Evolutionary conservation across 2,329 filamentous ascomycete species (phyloP).

Genomic region (Venturia carpophila): DNA sequence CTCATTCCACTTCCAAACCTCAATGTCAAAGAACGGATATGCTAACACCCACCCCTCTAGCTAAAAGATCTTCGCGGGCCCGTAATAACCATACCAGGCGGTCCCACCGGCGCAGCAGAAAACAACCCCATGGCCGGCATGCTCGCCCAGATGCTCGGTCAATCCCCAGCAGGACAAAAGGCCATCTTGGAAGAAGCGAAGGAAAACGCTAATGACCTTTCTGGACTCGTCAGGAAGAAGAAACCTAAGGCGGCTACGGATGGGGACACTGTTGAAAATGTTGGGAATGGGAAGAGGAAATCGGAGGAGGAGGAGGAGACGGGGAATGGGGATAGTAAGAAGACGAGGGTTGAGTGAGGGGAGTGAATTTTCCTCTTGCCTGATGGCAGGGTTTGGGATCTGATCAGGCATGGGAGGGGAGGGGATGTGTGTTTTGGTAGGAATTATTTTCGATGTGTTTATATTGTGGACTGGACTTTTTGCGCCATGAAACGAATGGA

Average conservation of each 20-base stretch:
- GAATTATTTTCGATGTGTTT: not conserved
- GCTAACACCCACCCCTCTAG: constrained; percentile 30
- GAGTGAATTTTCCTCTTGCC: not conserved
- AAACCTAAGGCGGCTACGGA: constrained; percentile 25
- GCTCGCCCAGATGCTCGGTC: constrained; percentile 55
- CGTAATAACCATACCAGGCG: constrained; percentile 44
- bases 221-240: constrained; percentile 65
- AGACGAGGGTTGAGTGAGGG: constrained; percentile 17
- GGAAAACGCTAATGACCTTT: constrained; percentile 65
- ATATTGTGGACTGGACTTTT: not conserved
- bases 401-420: not conserved
- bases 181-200: constrained; percentile 64
- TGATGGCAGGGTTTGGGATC: too few species aligned
- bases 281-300: constrained; percentile 20
- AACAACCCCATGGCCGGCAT: constrained; percentile 41
- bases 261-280: not conserved
- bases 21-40: constrained; percentile 4
- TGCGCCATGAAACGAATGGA: not conserved
- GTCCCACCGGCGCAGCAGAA: constrained; percentile 5
- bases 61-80: constrained; percentile 62
- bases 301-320: constrained; percentile 19
- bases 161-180: constrained; percentile 52
- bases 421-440: not conserved
- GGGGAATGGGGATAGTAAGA: constrained; percentile 19
- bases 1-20: constrained; percentile 12